Conservation (phyloP, 2,329 filamentous ascomycete genomes). For the Ophiostoma quercus region DNA sequence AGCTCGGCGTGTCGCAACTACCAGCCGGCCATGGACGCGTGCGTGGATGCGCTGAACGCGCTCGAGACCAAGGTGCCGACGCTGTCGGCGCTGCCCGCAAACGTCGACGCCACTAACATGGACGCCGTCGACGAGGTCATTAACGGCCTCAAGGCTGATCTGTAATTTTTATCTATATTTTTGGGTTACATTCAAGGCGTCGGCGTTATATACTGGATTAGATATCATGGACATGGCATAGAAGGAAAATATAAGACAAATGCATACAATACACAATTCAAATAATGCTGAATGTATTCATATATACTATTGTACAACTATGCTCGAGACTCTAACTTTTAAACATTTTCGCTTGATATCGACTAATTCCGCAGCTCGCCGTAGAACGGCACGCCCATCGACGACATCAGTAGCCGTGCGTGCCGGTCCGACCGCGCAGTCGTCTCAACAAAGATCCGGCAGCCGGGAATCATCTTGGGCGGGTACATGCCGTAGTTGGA, state of each 20-base stretch:
- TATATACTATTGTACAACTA: slow-evolving; percentile 10
- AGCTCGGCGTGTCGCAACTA: slow-evolving; percentile 85
- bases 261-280: neutral
- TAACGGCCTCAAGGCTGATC: slow-evolving; percentile 52
- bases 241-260: neutral
- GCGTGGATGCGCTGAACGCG: slow-evolving; percentile 53
- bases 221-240: neutral
- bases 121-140: slow-evolving; percentile 74
- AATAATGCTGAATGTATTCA: neutral
- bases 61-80: slow-evolving; percentile 17
- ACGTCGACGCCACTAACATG: slow-evolving; percentile 82
- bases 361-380: slow-evolving; percentile 41
- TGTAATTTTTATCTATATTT: slow-evolving; percentile 5
- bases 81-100: slow-evolving; percentile 51
- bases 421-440: slow-evolving; percentile 80
- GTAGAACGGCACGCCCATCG: slow-evolving; percentile 74
- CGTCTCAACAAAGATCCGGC: slow-evolving; percentile 77
- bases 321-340: neutral
- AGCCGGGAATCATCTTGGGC: slow-evolving; percentile 72
- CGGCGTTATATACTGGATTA: neutral
- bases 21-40: slow-evolving; percentile 70
- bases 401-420: slow-evolving; percentile 66
- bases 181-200: slow-evolving; percentile 2
- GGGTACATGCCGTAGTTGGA: slow-evolving; percentile 74
- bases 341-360: neutral